Conservation (phyloP, 495 filamentous ascomycete species). For the Tuber indicum region DNA sequence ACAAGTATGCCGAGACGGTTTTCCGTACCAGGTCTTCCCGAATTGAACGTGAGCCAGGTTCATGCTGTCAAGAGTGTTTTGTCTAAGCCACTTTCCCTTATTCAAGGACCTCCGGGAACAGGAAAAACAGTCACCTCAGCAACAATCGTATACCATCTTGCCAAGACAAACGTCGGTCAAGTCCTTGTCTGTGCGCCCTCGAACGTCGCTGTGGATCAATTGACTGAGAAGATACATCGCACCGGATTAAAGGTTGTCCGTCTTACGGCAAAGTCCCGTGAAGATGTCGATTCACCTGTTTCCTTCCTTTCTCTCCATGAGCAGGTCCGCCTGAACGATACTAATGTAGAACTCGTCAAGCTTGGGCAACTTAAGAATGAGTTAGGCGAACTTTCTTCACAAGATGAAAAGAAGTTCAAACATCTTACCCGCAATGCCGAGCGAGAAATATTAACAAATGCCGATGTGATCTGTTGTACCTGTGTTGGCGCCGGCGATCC, state of each 20-base stretch:
- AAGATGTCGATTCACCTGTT: constrained; percentile 96
- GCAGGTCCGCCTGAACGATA: constrained; percentile 95
- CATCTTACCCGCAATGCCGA: constrained; percentile 87
- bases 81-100: constrained; percentile 85
- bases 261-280: constrained; percentile 93
- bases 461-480: constrained; percentile 98
- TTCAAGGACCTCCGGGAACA: constrained; percentile 94
- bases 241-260: constrained; percentile 97
- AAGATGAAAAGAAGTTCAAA: constrained; percentile 98
- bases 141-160: constrained; percentile 95
- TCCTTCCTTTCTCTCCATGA: constrained; percentile 91
- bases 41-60: constrained; percentile 93
- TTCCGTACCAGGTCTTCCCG: constrained; percentile 88
- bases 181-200: constrained; percentile 96
- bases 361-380: constrained; percentile 86
- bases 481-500: constrained; percentile 97
- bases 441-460: constrained; percentile 89
- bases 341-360: constrained; percentile 85
- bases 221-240: constrained; percentile 93
- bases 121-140: constrained; percentile 99
- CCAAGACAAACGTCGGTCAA: constrained; percentile 90
- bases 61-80: constrained; percentile 94
- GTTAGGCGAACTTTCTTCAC: constrained; percentile 83
- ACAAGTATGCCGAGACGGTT: constrained; percentile 94
- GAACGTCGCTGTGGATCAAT: constrained; percentile 97